Evolutionary conservation across 345 rosid species (phyloP), one percentile per base, ranked within the genome.

Genomic region (Citrus maxima): DNA sequence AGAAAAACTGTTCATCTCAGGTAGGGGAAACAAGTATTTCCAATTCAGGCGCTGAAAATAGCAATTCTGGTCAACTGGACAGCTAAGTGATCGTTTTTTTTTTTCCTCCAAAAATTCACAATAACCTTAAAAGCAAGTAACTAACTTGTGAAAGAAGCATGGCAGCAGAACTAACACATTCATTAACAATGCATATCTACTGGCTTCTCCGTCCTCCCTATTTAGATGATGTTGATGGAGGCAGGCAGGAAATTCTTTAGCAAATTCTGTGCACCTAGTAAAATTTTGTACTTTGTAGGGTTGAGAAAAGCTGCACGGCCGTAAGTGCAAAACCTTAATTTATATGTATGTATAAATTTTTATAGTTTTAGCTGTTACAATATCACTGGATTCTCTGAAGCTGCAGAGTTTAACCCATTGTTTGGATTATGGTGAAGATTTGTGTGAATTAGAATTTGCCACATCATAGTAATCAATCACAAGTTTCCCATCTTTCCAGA

Each of bases 1-100:
- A 68, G 78, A 67, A 80, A 24, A 69, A 69, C 34, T 67, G 78
- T 72, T 64, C 81, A 34, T 49, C 38, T 12, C 62, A 79, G 63
- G 80, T 9, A 18, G 84, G 79, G 60, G 86, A 85, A 83, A 69
- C 75, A 68, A 83, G 80, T 63, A 55, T 46, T 63, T 55, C 77
- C 13, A 24, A 56, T 80, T 21, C 77, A 27, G 86, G 73, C 61
- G 40, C 71, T 72, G 78, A 64, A 59, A 71, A 65, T 74, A 38
- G 69, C 22, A 55, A 72, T 49, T 70, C 74, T 1, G 34, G 54
- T 62, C 62, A 82, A 46, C 4, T 68, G 62, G 70, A 40, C 73
- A 9, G 72, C 78, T 34, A 60, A 59, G 61, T 85, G 82, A 84
- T 51, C 2, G 2, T 30, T 2, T 30, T 54, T 8, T 32, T 75